Evolutionary conservation across 345 rosid species (phyloP).

Genomic region (Toxicodendron radicans): DNA sequence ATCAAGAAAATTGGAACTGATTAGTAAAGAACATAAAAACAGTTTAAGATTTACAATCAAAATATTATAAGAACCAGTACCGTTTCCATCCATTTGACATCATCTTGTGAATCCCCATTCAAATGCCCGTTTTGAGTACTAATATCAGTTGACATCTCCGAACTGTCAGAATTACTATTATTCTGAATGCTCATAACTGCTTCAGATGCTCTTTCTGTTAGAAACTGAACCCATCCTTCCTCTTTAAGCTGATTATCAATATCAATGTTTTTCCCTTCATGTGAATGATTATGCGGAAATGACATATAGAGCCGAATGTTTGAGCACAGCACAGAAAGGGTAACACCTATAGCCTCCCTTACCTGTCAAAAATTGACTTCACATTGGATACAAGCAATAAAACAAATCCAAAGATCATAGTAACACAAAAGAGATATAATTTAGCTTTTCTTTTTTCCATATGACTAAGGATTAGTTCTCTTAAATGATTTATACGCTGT

Average conservation of each 20-base stretch:
- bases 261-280: constrained; percentile 41
- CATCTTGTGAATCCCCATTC: constrained; percentile 65
- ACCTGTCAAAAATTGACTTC: constrained; percentile 52
- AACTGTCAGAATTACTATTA: constrained; percentile 51
- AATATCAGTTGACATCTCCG: constrained; percentile 45
- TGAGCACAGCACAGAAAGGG: constrained; percentile 82
- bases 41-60: constrained; percentile 1
- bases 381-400: constrained; percentile 12
- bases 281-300: constrained; percentile 42
- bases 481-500: background rate
- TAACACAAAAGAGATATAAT: background rate
- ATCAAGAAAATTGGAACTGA: constrained; percentile 12
- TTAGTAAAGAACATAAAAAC: constrained; percentile 14
- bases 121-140: constrained; percentile 46
- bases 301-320: constrained; percentile 73
- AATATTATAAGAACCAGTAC: constrained; percentile 39
- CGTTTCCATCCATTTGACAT: constrained; percentile 99
- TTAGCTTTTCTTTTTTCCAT: background rate
- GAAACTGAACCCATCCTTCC: constrained; percentile 63
- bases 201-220: constrained; percentile 70
- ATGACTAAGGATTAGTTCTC: background rate
- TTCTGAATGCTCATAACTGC: constrained; percentile 74
- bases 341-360: constrained; percentile 90
- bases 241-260: constrained; percentile 43
- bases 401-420: background rate